Evolutionary conservation across 73 alveolate genomes (phyloP).

Genomic region (Paramecium tetraurelia): DNA sequence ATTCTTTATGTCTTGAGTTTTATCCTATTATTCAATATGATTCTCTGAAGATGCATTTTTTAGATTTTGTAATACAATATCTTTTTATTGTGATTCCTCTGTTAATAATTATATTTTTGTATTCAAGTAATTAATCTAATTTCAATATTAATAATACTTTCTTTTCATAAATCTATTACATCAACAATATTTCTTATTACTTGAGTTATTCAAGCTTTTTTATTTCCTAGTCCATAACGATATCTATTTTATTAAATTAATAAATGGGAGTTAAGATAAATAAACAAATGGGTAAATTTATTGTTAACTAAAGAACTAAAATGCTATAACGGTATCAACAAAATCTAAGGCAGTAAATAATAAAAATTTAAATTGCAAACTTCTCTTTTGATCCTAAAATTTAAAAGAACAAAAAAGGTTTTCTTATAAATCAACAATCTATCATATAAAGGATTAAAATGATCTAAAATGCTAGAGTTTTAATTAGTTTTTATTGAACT

Average conservation of each 20-base stretch:
- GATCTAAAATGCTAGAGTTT: too few relatives aligned
- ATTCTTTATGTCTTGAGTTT: background rate
- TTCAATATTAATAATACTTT: background rate
- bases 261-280: background rate
- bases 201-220: background rate
- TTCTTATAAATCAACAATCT: too few relatives aligned
- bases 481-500: too few relatives aligned
- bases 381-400: too few relatives aligned
- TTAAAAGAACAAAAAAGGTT: too few relatives aligned
- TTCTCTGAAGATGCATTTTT: background rate
- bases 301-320: background rate
- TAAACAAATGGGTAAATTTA: background rate
- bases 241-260: background rate
- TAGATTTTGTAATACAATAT: background rate
- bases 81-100: background rate
- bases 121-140: background rate
- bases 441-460: too few relatives aligned
- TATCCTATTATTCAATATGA: background rate
- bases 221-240: background rate
- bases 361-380: background rate
- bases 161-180: constrained; percentile 2
- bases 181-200: background rate
- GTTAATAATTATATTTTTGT: background rate
- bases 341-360: background rate
- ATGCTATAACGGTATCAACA: background rate